Conservation (phyloP, 2,329 filamentous ascomycete genomes). For the Fusarium sp. region DNA sequence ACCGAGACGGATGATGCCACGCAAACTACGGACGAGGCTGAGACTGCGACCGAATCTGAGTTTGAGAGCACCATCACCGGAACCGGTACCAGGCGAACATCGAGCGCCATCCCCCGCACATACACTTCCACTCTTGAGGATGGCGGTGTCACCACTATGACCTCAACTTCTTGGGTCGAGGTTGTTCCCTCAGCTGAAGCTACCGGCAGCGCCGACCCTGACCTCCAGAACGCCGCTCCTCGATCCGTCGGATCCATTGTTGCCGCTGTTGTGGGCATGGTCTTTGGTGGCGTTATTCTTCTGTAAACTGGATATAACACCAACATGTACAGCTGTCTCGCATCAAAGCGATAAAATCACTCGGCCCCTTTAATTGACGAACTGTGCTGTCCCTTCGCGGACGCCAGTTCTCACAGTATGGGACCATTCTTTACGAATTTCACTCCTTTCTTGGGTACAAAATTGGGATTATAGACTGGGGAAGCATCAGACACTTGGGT, state of each 20-base stretch:
- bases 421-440: slow-evolving; percentile 38
- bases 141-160: slow-evolving; percentile 57
- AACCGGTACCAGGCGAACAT: slow-evolving; percentile 48
- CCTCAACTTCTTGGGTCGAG: slow-evolving; percentile 60
- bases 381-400: not conserved
- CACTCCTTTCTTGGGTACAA: slow-evolving; percentile 38
- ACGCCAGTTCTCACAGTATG: slow-evolving; percentile 13
- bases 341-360: slow-evolving; percentile 1
- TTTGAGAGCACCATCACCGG: slow-evolving; percentile 46
- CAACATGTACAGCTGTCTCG: not conserved
- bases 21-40: slow-evolving; percentile 30
- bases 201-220: slow-evolving; percentile 44
- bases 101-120: slow-evolving; percentile 51
- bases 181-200: slow-evolving; percentile 51
- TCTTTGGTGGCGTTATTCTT: slow-evolving; percentile 45
- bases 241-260: slow-evolving; percentile 39
- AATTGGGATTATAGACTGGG: slow-evolving; percentile 39
- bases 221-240: slow-evolving; percentile 51
- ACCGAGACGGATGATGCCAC: slow-evolving; percentile 28
- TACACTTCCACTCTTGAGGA: slow-evolving; percentile 57
- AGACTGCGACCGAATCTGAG: slow-evolving; percentile 33
- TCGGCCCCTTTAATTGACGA: slow-evolving; percentile 9
- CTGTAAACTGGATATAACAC: slow-evolving; percentile 29
- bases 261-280: slow-evolving; percentile 42
- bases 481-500: slow-evolving; percentile 34